Evolutionary conservation across 108 stramenopile species (phyloP), one percentile per base, ranked within the genome.

Genomic region (Asterionellopsis glacialis): DNA sequence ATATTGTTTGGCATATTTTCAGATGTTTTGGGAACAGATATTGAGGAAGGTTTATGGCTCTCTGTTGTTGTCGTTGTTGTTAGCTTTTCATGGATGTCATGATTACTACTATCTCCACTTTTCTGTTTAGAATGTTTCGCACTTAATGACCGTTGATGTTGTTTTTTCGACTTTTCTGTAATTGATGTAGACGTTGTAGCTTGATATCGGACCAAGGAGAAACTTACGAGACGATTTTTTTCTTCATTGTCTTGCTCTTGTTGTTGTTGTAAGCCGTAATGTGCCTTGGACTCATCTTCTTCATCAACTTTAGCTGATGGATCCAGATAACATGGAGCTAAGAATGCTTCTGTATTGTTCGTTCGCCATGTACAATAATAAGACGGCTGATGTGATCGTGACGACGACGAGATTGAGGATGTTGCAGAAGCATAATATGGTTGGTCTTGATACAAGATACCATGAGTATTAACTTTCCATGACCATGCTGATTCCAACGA

Each of bases 401-500:
- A n/a, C n/a, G n/a, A n/a, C 57, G 52, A 18, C 68, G 56, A 26
- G 55, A 55, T 7, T 23, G 48, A 5, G 53, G 61, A 6, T 23
- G 47, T 3, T 39, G 45, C 24, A 18, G 33, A 12, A 38, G 28
- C 15, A 28, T 19, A 47, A 13, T 33, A n/a, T 19, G 19, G 68
- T 42, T 65, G 63, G 14, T 67, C 74, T 39, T 68, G 70, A 33
- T 72, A 55, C 51, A 87, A 52, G 21, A 79, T 56, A 2, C 85
- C 85, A 63, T 79, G 44, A 42, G 59, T 70, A 54, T 78, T 79
- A 52, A 87, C 65, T 55, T 70, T 74, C 85, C 85, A 87, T 38
- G 69, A 54, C 82, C 82, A 87, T 53, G 85, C 41, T 77, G 72
- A 42, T 83, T 78, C 59, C 18, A 13, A n/a, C 7, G 44, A 48